A percentile compares a stretch with the other conserved stretches of the same genome.
Conservation (phyloP, 176 grass and related monocot species). For the Olyra latifolia region DNA sequence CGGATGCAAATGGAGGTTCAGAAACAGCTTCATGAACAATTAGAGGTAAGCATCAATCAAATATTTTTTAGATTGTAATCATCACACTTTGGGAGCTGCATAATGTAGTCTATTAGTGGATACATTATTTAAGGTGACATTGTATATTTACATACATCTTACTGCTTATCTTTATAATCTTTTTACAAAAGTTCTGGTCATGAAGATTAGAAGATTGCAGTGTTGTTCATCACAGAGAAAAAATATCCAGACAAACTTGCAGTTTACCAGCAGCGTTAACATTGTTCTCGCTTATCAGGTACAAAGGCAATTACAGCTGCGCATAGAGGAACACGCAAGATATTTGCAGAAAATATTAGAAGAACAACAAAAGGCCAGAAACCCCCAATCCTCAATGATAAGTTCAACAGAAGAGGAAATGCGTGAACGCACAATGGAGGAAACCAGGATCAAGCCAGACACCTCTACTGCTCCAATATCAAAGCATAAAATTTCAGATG, state of each 20-base stretch:
- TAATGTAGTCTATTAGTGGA: background rate
- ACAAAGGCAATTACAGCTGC: conserved; percentile 73
- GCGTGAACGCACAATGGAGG: background rate
- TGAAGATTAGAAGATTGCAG: background rate
- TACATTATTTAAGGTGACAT: background rate
- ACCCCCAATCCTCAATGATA: conserved; percentile 23
- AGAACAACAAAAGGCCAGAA: conserved; percentile 57
- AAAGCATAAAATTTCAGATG: conserved; percentile 30
- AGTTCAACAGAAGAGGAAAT: conserved; percentile 26
- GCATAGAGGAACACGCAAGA: conserved; percentile 76
- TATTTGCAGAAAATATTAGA: conserved; percentile 87
- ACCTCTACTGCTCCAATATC: background rate
- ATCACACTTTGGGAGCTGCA: background rate
- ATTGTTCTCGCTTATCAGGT: conserved; percentile 42
- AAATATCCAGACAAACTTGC: background rate
- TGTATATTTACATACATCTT: background rate
- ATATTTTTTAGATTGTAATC: background rate
- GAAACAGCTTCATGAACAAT: conserved; percentile 85
- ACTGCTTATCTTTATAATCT: background rate
- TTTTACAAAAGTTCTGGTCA: background rate
- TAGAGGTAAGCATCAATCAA: conserved; percentile 50
- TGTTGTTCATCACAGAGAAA: background rate
- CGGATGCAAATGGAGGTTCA: conserved; percentile 90
- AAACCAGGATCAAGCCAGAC: conserved; percentile 15
- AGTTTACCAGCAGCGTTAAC: background rate